A percentile compares a stretch with the other conserved stretches of the same genome.
These are phyloP conservation scores for Ganoderma leucocontextum DNA, from an alignment of 1,284 basidiomycete species.

Conservation along the genomic window DNA sequence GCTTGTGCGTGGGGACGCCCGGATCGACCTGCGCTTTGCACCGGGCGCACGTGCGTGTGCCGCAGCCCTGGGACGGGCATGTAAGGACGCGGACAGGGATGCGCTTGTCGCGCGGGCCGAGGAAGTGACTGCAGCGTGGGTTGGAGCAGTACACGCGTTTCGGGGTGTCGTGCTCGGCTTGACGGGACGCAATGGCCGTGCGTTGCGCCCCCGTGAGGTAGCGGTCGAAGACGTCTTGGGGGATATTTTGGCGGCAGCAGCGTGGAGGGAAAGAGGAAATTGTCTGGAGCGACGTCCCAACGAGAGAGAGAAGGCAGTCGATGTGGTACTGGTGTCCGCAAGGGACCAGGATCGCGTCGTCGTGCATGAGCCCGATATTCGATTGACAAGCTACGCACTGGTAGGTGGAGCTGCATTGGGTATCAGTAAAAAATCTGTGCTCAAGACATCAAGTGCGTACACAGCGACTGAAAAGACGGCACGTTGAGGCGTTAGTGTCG, in stretches of 20 bases:
- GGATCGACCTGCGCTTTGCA: slow-evolving; percentile 42
- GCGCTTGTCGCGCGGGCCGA: slow-evolving; percentile 44
- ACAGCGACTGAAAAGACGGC: slow-evolving; percentile 15
- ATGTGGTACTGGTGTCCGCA: slow-evolving; percentile 52
- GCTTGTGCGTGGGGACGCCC: slow-evolving; percentile 25
- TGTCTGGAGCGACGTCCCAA: slow-evolving; percentile 48
- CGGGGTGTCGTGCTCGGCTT: slow-evolving; percentile 46
- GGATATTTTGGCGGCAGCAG: slow-evolving; percentile 50
- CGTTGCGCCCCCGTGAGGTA: slow-evolving; percentile 40
- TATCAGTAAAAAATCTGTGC: not conserved
- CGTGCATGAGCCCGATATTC: slow-evolving; percentile 40
- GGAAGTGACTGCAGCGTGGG: slow-evolving; percentile 49
- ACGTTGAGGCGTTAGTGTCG: slow-evolving; percentile 6
- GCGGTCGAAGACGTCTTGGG: slow-evolving; percentile 39
- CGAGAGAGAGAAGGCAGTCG: slow-evolving; percentile 49
- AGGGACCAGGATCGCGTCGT: slow-evolving; percentile 39
- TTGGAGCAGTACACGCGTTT: slow-evolving; percentile 55
- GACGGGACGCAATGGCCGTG: slow-evolving; percentile 41
- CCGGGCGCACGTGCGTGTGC: slow-evolving; percentile 43
- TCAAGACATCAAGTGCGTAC: slow-evolving; percentile 5
- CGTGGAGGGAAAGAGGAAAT: slow-evolving; percentile 55
- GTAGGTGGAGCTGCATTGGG: slow-evolving; percentile 10
- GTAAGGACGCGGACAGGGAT: slow-evolving; percentile 31
- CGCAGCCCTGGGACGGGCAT: slow-evolving; percentile 40
- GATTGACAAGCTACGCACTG: slow-evolving; percentile 50